phyloP scores from a whole-genome alignment of 495 filamentous ascomycete species.

The Lophium mytilinum region DNA sequence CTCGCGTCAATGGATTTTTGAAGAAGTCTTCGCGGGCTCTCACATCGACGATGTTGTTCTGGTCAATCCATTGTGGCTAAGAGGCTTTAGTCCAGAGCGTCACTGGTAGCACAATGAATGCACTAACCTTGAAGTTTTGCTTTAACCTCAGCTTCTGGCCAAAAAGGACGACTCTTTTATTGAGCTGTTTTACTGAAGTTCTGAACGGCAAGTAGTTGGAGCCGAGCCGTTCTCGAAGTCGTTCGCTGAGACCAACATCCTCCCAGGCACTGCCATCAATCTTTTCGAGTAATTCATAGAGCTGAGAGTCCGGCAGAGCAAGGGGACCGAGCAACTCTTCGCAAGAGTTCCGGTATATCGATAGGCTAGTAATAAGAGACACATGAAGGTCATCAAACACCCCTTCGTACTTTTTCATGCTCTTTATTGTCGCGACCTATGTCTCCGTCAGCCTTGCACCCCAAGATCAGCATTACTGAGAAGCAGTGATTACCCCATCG shows the following conservation, averaged over 20 bases:
- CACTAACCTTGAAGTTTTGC: background rate
- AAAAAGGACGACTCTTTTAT: constrained; percentile 8
- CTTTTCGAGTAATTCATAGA: constrained; percentile 19
- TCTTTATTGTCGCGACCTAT: constrained; percentile 8
- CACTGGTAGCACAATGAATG: background rate
- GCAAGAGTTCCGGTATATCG: constrained; percentile 14
- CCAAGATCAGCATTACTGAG: too few relatives aligned
- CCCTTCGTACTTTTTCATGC: constrained; percentile 6
- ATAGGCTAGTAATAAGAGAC: background rate
- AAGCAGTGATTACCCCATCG: background rate
- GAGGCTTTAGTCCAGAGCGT: constrained; percentile 5
- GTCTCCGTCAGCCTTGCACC: background rate
- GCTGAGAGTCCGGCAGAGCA: constrained; percentile 5
- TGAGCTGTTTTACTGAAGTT: constrained; percentile 11
- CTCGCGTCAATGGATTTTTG: constrained; percentile 18
- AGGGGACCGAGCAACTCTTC: constrained; percentile 24
- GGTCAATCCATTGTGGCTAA: constrained; percentile 5
- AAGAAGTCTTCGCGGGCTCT: constrained; percentile 5
- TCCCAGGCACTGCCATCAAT: constrained; percentile 21
- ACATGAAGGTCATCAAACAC: constrained; percentile 11
- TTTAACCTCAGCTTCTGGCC: constrained; percentile 20
- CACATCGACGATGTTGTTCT: background rate
- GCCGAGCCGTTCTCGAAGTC: constrained; percentile 21
- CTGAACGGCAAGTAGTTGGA: constrained; percentile 18
- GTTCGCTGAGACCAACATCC: constrained; percentile 12